These are phyloP conservation scores for Stagonosporopsis cucurbitacearum DNA, from an alignment of 2,329 filamentous ascomycete species.

Conservation along the genomic window DNA sequence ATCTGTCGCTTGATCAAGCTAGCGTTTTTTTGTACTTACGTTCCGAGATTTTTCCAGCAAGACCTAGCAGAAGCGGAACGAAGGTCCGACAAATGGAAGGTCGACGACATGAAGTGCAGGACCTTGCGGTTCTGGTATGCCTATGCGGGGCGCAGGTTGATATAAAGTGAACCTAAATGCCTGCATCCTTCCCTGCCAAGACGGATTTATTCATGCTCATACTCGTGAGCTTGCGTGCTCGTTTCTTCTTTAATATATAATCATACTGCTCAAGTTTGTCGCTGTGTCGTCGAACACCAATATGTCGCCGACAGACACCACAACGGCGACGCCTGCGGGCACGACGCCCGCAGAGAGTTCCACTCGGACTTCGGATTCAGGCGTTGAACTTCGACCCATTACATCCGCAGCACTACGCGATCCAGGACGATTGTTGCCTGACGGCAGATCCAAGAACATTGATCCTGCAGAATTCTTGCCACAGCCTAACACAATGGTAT, in stretches of 20 bases:
- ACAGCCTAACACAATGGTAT: conserved; percentile 51
- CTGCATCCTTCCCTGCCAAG: not conserved
- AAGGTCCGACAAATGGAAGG: not conserved
- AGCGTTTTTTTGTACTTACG: not conserved
- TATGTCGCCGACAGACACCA: conserved; percentile 22
- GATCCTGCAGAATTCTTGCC: conserved; percentile 48
- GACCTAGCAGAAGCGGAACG: not conserved
- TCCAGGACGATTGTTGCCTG: conserved; percentile 1
- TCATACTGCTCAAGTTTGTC: not conserved
- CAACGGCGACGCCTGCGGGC: conserved; percentile 4
- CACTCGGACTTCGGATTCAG: conserved; percentile 1
- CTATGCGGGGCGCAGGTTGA: not conserved
- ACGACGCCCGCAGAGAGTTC: not conserved
- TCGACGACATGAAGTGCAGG: not conserved
- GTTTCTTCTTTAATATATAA: not conserved
- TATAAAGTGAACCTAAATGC: not conserved
- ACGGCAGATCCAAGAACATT: conserved; percentile 15
- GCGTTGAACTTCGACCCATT: conserved; percentile 17
- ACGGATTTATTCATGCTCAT: not conserved
- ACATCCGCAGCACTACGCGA: conserved; percentile 1
- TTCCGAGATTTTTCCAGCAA: conserved; percentile 1
- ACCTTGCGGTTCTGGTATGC: not conserved
- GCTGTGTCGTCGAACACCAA: not conserved
- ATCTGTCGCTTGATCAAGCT: conserved; percentile 2
- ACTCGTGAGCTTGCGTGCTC: not conserved